Percentiles rank a stretch among this genome's conserved stretches.
These are phyloP conservation scores for Tripidium arundinaceum DNA, from an alignment of 202 grass and related monocot species.

Conservation along the genomic window DNA sequence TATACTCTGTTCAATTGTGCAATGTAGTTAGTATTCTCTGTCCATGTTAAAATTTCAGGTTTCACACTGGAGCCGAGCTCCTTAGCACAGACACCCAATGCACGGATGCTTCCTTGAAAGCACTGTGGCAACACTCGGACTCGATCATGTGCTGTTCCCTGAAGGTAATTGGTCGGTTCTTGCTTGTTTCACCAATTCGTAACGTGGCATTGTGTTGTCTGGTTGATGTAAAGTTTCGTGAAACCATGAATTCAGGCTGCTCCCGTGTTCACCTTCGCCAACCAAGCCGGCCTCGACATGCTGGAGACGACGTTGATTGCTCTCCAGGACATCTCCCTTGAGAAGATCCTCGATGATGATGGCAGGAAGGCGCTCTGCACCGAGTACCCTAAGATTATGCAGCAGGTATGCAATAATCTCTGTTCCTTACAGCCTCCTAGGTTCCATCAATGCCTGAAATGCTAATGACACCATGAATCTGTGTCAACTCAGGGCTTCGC, in stretches of 20 bases:
- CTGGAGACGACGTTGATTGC: constrained; percentile 79
- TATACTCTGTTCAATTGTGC: neutral
- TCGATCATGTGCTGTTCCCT: constrained; percentile 94
- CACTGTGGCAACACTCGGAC: constrained; percentile 87
- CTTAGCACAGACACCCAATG: constrained; percentile 48
- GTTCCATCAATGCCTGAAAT: neutral
- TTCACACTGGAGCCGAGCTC: constrained; percentile 76
- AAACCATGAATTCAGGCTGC: constrained; percentile 49
- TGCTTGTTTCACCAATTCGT: neutral
- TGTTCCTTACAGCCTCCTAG: neutral
- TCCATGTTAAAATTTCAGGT: constrained; percentile 19
- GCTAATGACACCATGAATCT: neutral
- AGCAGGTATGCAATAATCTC: constrained; percentile 39
- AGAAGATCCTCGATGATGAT: constrained; percentile 74
- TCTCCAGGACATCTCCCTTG: constrained; percentile 68
- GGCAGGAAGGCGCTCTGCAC: constrained; percentile 82
- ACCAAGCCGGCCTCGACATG: constrained; percentile 87
- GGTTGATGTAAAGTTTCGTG: neutral
- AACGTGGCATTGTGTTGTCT: neutral
- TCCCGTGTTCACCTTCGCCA: constrained; percentile 83
- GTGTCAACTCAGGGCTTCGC: constrained; percentile 58
- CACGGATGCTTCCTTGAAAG: constrained; percentile 65
- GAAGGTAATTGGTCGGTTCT: constrained; percentile 44
- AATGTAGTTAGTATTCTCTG: constrained; percentile 7
- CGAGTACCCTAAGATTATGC: constrained; percentile 81